Conservation (phyloP, 2,329 filamentous ascomycete species). For the Rhynchosporium secalis region DNA sequence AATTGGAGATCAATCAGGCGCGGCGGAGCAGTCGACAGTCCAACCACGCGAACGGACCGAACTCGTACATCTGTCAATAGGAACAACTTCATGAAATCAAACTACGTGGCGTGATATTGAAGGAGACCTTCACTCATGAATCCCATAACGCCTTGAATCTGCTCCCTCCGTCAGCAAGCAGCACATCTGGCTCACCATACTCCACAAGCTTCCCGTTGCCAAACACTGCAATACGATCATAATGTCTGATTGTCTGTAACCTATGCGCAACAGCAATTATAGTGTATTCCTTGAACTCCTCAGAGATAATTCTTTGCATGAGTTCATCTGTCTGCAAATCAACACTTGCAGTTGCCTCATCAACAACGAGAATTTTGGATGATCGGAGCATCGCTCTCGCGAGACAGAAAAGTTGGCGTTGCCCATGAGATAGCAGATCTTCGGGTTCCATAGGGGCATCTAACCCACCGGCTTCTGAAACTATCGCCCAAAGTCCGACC, state of each 20-base stretch:
- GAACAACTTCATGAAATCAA: too few species aligned
- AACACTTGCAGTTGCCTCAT: conserved; percentile 38
- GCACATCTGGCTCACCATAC: conserved; percentile 78
- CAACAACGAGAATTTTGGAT: conserved; percentile 41
- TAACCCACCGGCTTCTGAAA: conserved; percentile 22
- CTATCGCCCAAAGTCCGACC: conserved; percentile 39
- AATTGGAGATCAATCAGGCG: too few species aligned
- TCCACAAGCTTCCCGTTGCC: conserved; percentile 64
- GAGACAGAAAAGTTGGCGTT: conserved; percentile 47
- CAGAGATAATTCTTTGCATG: conserved; percentile 53
- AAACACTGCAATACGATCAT: conserved; percentile 48
- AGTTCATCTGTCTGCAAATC: conserved; percentile 56
- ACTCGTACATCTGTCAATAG: too few species aligned
- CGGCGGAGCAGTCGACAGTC: too few species aligned
- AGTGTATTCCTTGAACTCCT: conserved; percentile 52
- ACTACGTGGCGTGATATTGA: too few species aligned
- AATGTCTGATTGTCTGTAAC: conserved; percentile 45
- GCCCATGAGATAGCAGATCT: conserved; percentile 48
- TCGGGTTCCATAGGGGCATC: conserved; percentile 45
- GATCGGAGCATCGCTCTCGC: conserved; percentile 46
- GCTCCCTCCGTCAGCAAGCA: conserved; percentile 50
- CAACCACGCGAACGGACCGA: too few species aligned
- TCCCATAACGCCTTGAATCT: conserved; percentile 27
- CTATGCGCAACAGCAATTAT: conserved; percentile 42
- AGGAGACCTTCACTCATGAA: conserved; percentile 6